Evolutionary conservation across 305 asterid species (phyloP), one percentile per base, ranked within the genome.

Genomic region (Lippia alba): DNA sequence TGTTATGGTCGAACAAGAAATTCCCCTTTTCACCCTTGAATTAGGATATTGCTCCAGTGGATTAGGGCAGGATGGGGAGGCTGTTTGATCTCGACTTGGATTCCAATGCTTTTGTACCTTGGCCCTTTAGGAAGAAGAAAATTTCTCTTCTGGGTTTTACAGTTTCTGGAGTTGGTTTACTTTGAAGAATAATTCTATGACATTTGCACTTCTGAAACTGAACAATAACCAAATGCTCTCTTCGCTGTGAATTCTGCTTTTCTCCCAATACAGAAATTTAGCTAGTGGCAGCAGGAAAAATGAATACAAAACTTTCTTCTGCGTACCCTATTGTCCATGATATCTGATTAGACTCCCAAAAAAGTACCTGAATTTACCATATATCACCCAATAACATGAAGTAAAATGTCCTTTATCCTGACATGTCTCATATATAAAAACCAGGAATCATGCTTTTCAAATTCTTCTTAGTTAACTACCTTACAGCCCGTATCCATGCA

Each of bases 401-500:
- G 74, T 59, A 46, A 67, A 78, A 67, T 63, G 64, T 44, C 81
- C 79, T 73, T 33, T 78, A 59, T 67, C 80, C 72, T 65, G 44
- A 55, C 74, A 77, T 69, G 20, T 81, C 76, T 73, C 82, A 74
- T 76, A 34, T 77, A 50, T 80, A 67, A 54, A 57, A 67, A 70
- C 80, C 84, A 30, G 30, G 34, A 41, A 68, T 65, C 69, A 72
- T 72, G 70, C 64, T 60, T 71, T 69, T 76, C 78, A 60, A 71
- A 73, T 73, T 77, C 78, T 46, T 73, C 76, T 53, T 65, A 58
- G 74, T 69, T 75, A 77, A 69, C 75, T 72, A 68, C 83, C 82
- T 80, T 67, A 80, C 80, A 76, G 80, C 72, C 76, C 70, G 12
- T 73, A 73, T 56, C 81, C 76, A 53, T 77, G 71, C 78, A 73